phyloP scores from a whole-genome alignment of 2,329 filamentous ascomycete genomes.

The Paraphoma sp. region DNA sequence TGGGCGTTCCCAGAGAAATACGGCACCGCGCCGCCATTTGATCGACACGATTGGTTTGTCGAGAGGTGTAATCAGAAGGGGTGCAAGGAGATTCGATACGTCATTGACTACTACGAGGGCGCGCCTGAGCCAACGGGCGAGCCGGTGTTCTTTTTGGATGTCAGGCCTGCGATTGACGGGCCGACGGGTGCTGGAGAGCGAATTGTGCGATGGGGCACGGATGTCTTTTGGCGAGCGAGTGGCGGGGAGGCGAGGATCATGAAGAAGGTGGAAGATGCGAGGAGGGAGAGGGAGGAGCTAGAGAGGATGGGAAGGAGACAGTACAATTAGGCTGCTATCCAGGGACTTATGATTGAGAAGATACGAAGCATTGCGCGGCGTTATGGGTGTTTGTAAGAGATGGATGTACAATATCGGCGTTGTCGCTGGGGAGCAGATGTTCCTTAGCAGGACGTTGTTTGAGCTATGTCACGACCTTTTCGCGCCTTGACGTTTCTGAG shows the following conservation, averaged over 20 bases:
- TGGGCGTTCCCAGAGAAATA: slow-evolving; percentile 81
- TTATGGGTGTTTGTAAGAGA: slow-evolving; percentile 2
- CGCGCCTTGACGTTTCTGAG: not conserved
- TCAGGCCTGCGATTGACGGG: slow-evolving; percentile 84
- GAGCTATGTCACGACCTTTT: not conserved
- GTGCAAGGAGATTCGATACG: slow-evolving; percentile 82
- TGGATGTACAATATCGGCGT: slow-evolving; percentile 1
- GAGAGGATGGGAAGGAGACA: slow-evolving; percentile 24
- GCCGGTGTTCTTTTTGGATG: slow-evolving; percentile 94
- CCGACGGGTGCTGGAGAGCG: slow-evolving; percentile 82
- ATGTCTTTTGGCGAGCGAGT: slow-evolving; percentile 90
- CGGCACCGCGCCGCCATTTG: slow-evolving; percentile 84
- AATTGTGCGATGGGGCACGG: slow-evolving; percentile 85
- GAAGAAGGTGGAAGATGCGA: slow-evolving; percentile 37
- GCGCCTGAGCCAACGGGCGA: slow-evolving; percentile 83
- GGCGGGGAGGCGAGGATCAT: slow-evolving; percentile 70
- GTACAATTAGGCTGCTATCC: slow-evolving; percentile 27
- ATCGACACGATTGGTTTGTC: slow-evolving; percentile 97
- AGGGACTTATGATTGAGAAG: not conserved
- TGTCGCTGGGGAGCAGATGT: not conserved
- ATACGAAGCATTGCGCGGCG: slow-evolving; percentile 10
- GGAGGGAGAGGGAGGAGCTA: slow-evolving; percentile 38
- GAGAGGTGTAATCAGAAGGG: slow-evolving; percentile 72
- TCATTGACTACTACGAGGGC: slow-evolving; percentile 96
- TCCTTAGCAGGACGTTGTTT: not conserved